Percentiles rank a stretch among this genome's conserved stretches.
Conservation (phyloP, 495 filamentous ascomycete genomes). For the Pseudotulostoma volvatum region DNA sequence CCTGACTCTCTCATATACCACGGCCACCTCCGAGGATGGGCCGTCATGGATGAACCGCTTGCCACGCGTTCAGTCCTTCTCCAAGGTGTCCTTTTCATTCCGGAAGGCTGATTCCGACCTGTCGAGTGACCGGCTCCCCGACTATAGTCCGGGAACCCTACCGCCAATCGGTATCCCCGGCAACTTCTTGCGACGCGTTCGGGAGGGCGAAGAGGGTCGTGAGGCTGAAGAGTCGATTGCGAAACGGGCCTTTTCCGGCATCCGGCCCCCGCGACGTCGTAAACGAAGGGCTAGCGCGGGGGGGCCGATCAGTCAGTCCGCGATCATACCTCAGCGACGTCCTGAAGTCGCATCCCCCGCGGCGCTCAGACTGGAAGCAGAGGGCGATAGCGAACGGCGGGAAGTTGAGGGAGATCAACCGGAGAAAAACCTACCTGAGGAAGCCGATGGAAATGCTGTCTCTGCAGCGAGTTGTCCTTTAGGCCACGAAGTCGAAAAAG, state of each 20-base stretch:
- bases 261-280: conserved; percentile 44
- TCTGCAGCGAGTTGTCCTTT: background rate
- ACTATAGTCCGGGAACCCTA: conserved; percentile 63
- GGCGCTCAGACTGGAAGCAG: too few relatives aligned
- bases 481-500: conserved; percentile 9
- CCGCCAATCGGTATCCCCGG: conserved; percentile 59
- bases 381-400: too few relatives aligned
- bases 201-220: conserved; percentile 44
- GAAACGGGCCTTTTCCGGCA: conserved; percentile 43
- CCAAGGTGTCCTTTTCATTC: conserved; percentile 68
- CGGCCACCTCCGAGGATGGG: conserved; percentile 63
- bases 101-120: conserved; percentile 41
- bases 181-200: conserved; percentile 67
- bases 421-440: conserved; percentile 23
- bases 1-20: conserved; percentile 88
- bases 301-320: conserved; percentile 80
- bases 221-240: conserved; percentile 11
- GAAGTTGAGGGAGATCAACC: too few relatives aligned
- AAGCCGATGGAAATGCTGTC: conserved; percentile 16
- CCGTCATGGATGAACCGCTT: conserved; percentile 90
- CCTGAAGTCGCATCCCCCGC: conserved; percentile 14
- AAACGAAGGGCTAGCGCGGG: conserved; percentile 64
- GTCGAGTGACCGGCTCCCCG: conserved; percentile 44
- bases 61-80: conserved; percentile 69
- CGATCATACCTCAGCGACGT: conserved; percentile 56